These are phyloP conservation scores for Fusarium sp. DNA, from an alignment of 2,329 filamentous ascomycete species.

Conservation along the genomic window DNA sequence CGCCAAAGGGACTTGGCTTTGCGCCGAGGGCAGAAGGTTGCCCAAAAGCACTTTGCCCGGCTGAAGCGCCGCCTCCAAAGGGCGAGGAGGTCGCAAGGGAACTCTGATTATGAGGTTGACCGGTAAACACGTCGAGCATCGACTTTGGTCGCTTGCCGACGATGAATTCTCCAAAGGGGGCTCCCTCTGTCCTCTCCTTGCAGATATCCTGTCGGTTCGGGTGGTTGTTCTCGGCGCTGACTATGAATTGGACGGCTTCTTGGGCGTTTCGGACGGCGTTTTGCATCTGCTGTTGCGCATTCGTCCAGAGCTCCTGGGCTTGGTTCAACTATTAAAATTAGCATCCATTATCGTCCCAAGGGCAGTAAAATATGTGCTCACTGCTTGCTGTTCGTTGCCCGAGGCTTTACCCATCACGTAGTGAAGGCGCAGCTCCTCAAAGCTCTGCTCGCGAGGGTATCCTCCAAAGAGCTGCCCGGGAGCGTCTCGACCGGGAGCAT, in stretches of 20 bases:
- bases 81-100: slow-evolving; percentile 56
- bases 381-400: slow-evolving; percentile 69
- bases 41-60: slow-evolving; percentile 50
- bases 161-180: slow-evolving; percentile 59
- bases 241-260: slow-evolving; percentile 78
- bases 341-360: slow-evolving; percentile 10
- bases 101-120: slow-evolving; percentile 51
- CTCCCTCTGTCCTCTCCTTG: slow-evolving; percentile 59
- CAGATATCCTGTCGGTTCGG: slow-evolving; percentile 80
- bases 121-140: slow-evolving; percentile 43
- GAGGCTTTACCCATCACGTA: slow-evolving; percentile 71
- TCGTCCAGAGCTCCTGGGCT: slow-evolving; percentile 70
- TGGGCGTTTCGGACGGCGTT: slow-evolving; percentile 76
- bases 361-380: slow-evolving; percentile 48
- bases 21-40: slow-evolving; percentile 48
- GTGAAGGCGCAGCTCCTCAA: slow-evolving; percentile 86
- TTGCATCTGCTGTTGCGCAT: slow-evolving; percentile 78
- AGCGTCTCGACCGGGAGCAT: slow-evolving; percentile 81
- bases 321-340: slow-evolving; percentile 64
- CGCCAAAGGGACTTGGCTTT: slow-evolving; percentile 47
- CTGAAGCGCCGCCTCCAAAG: slow-evolving; percentile 50
- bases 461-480: slow-evolving; percentile 89
- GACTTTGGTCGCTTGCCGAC: slow-evolving; percentile 52
- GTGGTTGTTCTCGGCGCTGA: slow-evolving; percentile 75
- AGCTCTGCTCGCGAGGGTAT: slow-evolving; percentile 82